These are phyloP conservation scores for Rhynchospora tenuis DNA, from an alignment of 176 grass and related monocot genomes.

Conservation along the genomic window DNA sequence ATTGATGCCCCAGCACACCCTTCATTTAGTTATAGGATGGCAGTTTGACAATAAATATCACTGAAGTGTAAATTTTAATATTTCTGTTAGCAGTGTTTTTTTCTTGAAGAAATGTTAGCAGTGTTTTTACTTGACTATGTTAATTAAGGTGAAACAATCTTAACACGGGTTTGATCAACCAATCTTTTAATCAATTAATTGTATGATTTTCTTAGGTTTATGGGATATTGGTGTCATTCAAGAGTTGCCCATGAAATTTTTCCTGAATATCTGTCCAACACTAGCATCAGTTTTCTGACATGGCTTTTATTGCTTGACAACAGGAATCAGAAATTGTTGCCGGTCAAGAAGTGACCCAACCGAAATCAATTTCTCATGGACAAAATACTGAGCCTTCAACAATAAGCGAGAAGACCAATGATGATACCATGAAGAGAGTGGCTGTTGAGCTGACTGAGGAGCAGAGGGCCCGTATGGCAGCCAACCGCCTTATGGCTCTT, in stretches of 20 bases:
- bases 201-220: not conserved
- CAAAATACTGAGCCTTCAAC: not conserved
- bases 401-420: not conserved
- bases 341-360: constrained; percentile 15
- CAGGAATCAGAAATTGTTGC: constrained; percentile 6
- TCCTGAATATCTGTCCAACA: not conserved
- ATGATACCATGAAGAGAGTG: not conserved
- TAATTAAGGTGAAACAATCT: not conserved
- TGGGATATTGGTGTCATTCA: not conserved
- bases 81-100: not conserved
- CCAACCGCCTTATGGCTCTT: constrained; percentile 68
- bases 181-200: not conserved
- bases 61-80: not conserved
- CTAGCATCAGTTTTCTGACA: not conserved
- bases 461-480: constrained; percentile 65
- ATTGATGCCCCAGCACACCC: not conserved
- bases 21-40: not conserved
- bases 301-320: not conserved
- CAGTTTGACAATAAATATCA: not conserved
- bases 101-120: too few species aligned
- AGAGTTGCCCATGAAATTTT: not conserved
- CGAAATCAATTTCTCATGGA: not conserved
- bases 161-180: not conserved
- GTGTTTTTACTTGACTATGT: not conserved
- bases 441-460: constrained; percentile 52